Evolutionary conservation across 208 protist species (phyloP).

Genomic region (Leishmania lainsoni): DNA sequence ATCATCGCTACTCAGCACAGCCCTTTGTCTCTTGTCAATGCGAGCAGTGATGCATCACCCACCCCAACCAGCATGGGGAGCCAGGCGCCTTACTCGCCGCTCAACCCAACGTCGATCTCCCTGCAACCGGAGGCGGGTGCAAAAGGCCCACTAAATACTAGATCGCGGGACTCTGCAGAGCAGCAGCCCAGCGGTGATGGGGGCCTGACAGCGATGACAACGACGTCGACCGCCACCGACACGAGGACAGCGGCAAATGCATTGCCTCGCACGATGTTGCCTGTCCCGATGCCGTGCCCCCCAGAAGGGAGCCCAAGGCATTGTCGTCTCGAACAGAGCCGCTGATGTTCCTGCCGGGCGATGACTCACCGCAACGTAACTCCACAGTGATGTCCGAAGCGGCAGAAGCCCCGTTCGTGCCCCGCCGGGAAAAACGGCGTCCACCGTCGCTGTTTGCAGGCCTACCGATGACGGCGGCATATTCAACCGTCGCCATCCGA

Average conservation of each 20-base stretch:
- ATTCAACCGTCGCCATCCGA: neutral
- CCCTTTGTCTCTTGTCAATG: neutral
- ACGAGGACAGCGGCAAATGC: neutral
- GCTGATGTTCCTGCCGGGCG: neutral
- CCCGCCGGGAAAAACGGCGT: conserved; percentile 4
- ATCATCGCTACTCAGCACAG: neutral
- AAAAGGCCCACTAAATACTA: neutral
- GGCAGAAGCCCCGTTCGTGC: neutral
- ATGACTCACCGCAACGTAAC: neutral
- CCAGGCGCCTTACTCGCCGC: neutral
- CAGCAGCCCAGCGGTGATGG: neutral
- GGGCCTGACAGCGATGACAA: neutral
- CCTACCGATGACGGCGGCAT: neutral
- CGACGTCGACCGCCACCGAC: neutral
- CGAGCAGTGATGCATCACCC: neutral
- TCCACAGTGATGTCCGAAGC: neutral
- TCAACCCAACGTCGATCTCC: neutral
- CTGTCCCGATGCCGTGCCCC: neutral
- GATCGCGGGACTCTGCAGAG: neutral
- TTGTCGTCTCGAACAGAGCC: neutral
- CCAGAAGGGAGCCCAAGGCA: neutral
- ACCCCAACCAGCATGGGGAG: neutral
- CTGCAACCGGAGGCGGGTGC: neutral
- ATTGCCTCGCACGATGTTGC: neutral
- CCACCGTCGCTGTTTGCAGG: conserved; percentile 12